phyloP scores from a whole-genome alignment of 495 filamentous ascomycete species.

The Glonium stellatum region DNA sequence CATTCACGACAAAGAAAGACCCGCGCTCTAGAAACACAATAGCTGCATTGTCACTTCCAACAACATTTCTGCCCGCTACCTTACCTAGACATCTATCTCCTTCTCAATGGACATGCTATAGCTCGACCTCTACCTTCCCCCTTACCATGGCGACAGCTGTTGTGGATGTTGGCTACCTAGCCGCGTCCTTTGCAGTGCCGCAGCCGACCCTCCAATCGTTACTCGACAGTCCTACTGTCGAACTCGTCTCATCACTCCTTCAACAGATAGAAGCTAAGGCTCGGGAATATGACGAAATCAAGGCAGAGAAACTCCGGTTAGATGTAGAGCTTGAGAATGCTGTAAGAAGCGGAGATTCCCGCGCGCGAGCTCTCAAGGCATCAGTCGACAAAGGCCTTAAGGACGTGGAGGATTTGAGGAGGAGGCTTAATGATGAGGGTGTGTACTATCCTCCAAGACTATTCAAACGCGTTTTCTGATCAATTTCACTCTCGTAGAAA shows the following conservation, averaged over 20 bases:
- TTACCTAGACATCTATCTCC: not conserved
- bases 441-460: conserved; percentile 19
- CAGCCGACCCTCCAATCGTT: conserved; percentile 58
- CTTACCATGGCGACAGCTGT: conserved; percentile 66
- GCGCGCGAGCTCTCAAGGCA: conserved; percentile 69
- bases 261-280: conserved; percentile 61
- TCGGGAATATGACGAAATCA: conserved; percentile 68
- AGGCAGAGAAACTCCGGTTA: conserved; percentile 72
- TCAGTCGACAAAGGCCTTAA: conserved; percentile 74
- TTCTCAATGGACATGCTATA: conserved; percentile 18
- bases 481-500: conserved; percentile 44
- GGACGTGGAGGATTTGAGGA: conserved; percentile 63
- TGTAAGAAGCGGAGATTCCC: conserved; percentile 70
- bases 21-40: not conserved
- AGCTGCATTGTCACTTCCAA: conserved; percentile 4
- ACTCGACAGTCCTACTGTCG: conserved; percentile 65
- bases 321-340: conserved; percentile 92
- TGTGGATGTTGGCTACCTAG: conserved; percentile 68
- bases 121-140: conserved; percentile 1
- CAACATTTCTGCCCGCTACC: conserved; percentile 3
- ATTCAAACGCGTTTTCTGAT: conserved; percentile 13
- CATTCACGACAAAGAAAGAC: not conserved
- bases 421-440: conserved; percentile 79
- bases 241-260: conserved; percentile 66
- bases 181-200: conserved; percentile 65